Evolutionary conservation across 306 rosid species (phyloP).

Genomic region (Castanea crenata): DNA sequence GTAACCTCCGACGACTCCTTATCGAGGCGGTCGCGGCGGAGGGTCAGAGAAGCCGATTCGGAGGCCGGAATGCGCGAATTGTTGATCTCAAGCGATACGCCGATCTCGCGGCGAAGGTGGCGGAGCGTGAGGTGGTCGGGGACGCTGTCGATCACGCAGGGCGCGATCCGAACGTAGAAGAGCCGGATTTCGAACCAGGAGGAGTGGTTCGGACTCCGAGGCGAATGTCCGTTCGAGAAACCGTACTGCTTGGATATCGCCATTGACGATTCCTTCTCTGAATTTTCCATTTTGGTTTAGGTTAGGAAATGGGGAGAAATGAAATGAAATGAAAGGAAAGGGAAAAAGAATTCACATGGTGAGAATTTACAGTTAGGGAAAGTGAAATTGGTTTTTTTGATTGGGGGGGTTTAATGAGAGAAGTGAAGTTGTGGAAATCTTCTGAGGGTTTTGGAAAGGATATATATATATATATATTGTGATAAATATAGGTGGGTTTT

Average conservation of each 20-base stretch:
- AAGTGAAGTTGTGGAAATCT: no score
- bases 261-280: conserved; percentile 34
- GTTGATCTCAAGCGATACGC: conserved; percentile 61
- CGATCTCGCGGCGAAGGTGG: conserved; percentile 58
- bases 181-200: conserved; percentile 61
- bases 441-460: no score
- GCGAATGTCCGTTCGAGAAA: conserved; percentile 39
- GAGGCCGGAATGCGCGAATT: conserved; percentile 48
- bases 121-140: conserved; percentile 62
- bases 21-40: conserved; percentile 68
- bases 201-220: conserved; percentile 25
- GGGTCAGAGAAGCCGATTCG: conserved; percentile 41
- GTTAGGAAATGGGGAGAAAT: no score
- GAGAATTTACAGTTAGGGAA: no score
- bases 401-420: no score
- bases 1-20: conserved; percentile 76
- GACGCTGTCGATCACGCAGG: conserved; percentile 52
- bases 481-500: no score
- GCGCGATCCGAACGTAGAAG: conserved; percentile 70
- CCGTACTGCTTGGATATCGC: conserved; percentile 39
- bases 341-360: no score
- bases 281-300: conserved; percentile 40
- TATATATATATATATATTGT: no score
- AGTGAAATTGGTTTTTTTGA: no score
- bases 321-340: no score